A percentile compares a stretch with the other conserved stretches of the same genome.
Conservation (phyloP, 2,329 filamentous ascomycete genomes). For the Ophiognomonia clavigignenti-juglandacearum region DNA sequence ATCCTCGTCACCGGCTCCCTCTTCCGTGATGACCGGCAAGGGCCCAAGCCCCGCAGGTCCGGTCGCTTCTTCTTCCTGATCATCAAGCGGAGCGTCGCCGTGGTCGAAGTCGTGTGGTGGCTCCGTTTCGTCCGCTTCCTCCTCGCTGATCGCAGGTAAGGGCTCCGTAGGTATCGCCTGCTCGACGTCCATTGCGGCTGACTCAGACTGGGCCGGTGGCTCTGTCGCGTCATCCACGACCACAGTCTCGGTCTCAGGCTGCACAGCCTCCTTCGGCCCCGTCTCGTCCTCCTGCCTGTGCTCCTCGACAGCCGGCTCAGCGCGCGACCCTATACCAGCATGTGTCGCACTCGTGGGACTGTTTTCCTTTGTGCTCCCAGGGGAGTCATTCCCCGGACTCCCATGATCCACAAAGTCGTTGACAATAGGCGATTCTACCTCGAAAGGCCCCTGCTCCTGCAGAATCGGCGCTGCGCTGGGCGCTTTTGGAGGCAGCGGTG, state of each 20-base stretch:
- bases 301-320: no score
- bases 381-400: background rate
- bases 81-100: background rate
- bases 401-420: background rate
- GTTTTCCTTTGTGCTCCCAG: background rate
- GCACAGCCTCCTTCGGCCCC: background rate
- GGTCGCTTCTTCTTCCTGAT: background rate
- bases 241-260: background rate
- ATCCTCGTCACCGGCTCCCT: background rate
- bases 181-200: background rate
- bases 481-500: background rate
- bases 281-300: background rate
- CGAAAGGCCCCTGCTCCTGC: background rate
- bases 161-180: background rate
- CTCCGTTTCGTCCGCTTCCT: background rate
- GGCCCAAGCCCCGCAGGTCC: background rate
- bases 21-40: background rate
- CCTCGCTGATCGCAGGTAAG: conserved; percentile 1
- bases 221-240: background rate
- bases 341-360: background rate
- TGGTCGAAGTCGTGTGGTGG: background rate
- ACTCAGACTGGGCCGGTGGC: background rate
- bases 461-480: background rate
- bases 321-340: no score
- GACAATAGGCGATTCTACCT: background rate